These are phyloP conservation scores for Botrytis hyacinthi DNA, from an alignment of 2,329 filamentous ascomycete genomes.

Conservation along the genomic window DNA sequence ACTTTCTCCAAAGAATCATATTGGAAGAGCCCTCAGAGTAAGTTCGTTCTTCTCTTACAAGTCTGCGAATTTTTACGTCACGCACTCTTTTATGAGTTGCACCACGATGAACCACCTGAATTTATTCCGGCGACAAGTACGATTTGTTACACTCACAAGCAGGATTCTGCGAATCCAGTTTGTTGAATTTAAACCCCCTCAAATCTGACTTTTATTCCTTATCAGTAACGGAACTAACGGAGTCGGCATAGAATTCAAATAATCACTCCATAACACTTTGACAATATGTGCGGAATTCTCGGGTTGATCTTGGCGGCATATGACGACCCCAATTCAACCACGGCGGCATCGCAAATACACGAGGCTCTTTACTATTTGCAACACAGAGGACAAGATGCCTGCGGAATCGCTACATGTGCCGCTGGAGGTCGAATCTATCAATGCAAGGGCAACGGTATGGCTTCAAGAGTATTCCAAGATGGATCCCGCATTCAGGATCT, in stretches of 20 bases:
- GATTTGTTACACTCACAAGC: constrained; percentile 38
- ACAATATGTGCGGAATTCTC: constrained; percentile 61
- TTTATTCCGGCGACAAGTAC: constrained; percentile 33
- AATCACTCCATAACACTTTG: background rate
- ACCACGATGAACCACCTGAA: background rate
- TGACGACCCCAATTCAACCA: constrained; percentile 45
- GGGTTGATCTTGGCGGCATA: constrained; percentile 59
- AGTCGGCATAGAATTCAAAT: constrained; percentile 3
- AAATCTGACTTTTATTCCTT: background rate
- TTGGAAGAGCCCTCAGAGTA: background rate
- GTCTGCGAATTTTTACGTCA: background rate
- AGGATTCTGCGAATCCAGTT: constrained; percentile 30
- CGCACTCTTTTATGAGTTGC: background rate
- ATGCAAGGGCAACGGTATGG: constrained; percentile 88
- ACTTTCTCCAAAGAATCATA: background rate
- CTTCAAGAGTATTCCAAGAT: constrained; percentile 78
- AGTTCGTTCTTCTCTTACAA: background rate
- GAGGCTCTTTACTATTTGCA: constrained; percentile 71
- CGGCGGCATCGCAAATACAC: constrained; percentile 64
- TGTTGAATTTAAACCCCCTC: constrained; percentile 23
- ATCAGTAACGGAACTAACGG: constrained; percentile 19
- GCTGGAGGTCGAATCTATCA: constrained; percentile 79
- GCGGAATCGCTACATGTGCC: constrained; percentile 75
- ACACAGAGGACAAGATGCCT: constrained; percentile 80
- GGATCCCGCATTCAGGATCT: constrained; percentile 71